Evolutionary conservation across 768 basidiomycete genomes (phyloP).

Genomic region (Russula emetica): DNA sequence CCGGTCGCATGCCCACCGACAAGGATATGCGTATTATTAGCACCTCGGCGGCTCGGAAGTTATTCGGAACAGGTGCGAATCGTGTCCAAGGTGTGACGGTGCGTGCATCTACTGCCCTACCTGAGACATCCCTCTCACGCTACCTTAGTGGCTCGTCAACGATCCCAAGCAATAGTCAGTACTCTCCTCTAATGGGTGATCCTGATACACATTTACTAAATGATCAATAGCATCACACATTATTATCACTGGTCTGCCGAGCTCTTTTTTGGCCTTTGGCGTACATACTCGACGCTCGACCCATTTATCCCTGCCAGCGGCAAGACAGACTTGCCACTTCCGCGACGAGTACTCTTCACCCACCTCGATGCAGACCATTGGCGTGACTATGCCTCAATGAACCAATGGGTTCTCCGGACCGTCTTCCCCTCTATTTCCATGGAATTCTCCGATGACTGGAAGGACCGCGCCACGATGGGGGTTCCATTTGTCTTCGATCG

Average conservation of each 20-base stretch:
- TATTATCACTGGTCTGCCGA: conserved; percentile 96
- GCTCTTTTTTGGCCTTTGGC: conserved; percentile 89
- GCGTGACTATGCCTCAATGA: conserved; percentile 91
- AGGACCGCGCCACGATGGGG: conserved; percentile 66
- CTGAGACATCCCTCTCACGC: conserved; percentile 7
- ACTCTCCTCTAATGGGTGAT: background rate
- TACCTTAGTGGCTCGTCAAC: conserved; percentile 65
- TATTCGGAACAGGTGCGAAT: conserved; percentile 72
- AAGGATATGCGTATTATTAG: conserved; percentile 75
- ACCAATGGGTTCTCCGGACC: conserved; percentile 76
- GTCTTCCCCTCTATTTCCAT: conserved; percentile 76
- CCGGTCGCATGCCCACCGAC: conserved; percentile 65
- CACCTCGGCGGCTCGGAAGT: conserved; percentile 53
- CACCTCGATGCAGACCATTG: conserved; percentile 72
- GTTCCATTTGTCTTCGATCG: conserved; percentile 78
- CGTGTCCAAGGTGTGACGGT: conserved; percentile 77
- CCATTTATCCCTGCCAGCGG: conserved; percentile 60
- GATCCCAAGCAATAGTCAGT: conserved; percentile 83
- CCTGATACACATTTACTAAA: background rate
- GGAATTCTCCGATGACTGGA: conserved; percentile 83
- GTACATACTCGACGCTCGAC: conserved; percentile 80
- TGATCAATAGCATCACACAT: conserved; percentile 65
- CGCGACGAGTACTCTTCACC: conserved; percentile 71
- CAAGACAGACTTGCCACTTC: conserved; percentile 65
- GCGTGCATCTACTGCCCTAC: conserved; percentile 29